A percentile compares a stretch with the other conserved stretches of the same genome.
phyloP scores from a whole-genome alignment of 2,329 filamentous ascomycete species.

The Colletotrichum liriopes region DNA sequence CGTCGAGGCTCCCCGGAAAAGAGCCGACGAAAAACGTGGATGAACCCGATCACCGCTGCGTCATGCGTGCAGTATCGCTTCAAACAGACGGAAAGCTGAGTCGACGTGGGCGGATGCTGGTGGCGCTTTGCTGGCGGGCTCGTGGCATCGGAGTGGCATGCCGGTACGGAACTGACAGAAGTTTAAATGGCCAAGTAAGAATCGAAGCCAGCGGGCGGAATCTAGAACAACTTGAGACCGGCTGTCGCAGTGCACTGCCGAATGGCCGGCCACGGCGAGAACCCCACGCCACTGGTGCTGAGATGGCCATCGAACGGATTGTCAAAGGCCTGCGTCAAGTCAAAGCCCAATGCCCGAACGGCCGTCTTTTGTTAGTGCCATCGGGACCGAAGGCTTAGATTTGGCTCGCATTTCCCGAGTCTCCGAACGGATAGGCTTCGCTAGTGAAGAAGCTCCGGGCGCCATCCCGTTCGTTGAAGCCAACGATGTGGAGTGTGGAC shows the following conservation, averaged over 20 bases:
- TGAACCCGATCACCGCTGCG: background rate
- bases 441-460: constrained; percentile 16
- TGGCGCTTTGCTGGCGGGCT: constrained; percentile 4
- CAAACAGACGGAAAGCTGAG: background rate
- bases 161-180: constrained; percentile 32
- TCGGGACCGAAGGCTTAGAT: constrained; percentile 31
- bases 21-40: constrained; percentile 17
- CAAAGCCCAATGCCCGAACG: constrained; percentile 25
- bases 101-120: background rate
- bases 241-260: background rate
- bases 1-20: background rate
- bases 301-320: constrained; percentile 5
- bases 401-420: constrained; percentile 17
- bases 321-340: constrained; percentile 5
- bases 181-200: constrained; percentile 6
- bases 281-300: constrained; percentile 24
- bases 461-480: constrained; percentile 18
- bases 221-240: constrained; percentile 31
- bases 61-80: background rate
- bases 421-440: constrained; percentile 23
- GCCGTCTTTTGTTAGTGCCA: constrained; percentile 18
- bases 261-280: background rate
- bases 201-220: constrained; percentile 18
- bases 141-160: constrained; percentile 12
- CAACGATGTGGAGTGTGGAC: background rate